Conservation (phyloP, 2,329 filamentous ascomycete species). For the Daldinia sp. region DNA sequence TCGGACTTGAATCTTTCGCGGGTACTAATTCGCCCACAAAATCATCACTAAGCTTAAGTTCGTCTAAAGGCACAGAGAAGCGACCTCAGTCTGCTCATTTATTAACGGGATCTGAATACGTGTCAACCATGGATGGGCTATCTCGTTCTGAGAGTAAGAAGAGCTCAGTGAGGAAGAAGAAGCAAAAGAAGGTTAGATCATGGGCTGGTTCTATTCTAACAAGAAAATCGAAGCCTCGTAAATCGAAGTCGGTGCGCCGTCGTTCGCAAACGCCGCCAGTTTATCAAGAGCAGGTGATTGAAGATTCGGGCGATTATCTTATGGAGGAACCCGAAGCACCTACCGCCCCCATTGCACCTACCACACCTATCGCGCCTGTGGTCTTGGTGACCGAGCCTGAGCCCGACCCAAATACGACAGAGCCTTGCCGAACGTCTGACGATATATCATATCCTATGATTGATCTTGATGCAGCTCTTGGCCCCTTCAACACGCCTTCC, state of each 20-base stretch:
- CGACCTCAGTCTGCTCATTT: slow-evolving; percentile 42
- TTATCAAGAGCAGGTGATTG: slow-evolving; percentile 43
- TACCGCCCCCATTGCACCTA: slow-evolving; percentile 48
- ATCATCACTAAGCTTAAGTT: slow-evolving; percentile 57
- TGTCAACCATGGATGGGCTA: slow-evolving; percentile 42
- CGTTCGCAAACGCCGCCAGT: slow-evolving; percentile 60
- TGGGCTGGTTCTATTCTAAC: slow-evolving; percentile 75
- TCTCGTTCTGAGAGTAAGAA: slow-evolving; percentile 41
- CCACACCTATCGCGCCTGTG: slow-evolving; percentile 49
- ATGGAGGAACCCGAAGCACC: slow-evolving; percentile 41
- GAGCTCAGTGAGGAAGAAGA: slow-evolving; percentile 56
- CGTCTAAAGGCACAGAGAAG: slow-evolving; percentile 51
- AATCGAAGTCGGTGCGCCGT: slow-evolving; percentile 50
- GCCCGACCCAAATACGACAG: slow-evolving; percentile 51
- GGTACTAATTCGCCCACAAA: slow-evolving; percentile 57
- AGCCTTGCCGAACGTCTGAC: slow-evolving; percentile 51
- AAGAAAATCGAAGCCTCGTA: slow-evolving; percentile 63
- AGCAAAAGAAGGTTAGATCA: slow-evolving; percentile 78
- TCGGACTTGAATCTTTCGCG: slow-evolving; percentile 65
- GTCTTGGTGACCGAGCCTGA: slow-evolving; percentile 52
- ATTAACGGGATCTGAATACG: slow-evolving; percentile 50
- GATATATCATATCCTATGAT: slow-evolving; percentile 83
- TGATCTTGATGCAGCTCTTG: slow-evolving; percentile 91
- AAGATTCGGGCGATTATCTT: slow-evolving; percentile 42
- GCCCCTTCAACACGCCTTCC: slow-evolving; percentile 86